Evolutionary conservation across 108 stramenopile species (phyloP), one percentile per base, ranked within the genome.

Genomic region (Phaeodactylum tricornutum): DNA sequence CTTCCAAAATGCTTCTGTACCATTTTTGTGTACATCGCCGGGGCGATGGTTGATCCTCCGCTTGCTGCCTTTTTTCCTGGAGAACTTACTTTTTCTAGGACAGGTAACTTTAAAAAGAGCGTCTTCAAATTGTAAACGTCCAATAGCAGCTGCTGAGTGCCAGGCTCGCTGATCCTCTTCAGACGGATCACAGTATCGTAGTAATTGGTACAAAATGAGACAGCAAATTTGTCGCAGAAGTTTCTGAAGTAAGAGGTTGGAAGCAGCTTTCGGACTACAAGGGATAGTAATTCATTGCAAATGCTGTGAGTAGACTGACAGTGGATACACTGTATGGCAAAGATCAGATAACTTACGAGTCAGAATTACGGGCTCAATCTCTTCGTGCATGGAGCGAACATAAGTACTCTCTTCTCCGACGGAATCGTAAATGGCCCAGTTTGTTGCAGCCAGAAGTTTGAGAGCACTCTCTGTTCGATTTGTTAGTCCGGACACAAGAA

Each of bases 51-150:
- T 7, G 75, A 64, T 39, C 63, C 59, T 20, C 62, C 66, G 23
- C 67, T 63, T 14, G 65, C 57, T 14, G 47, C 48, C 17, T 47
- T 43, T 34, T 66, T 73, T 15, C 34, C 50, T n/a, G 52, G 50
- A 9, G 56, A 21, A 26, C 53, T 30, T 21, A 54, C 69, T 48
- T 59, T 68, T 43, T 75, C 84, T 30, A 92, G 31, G 1, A 74
- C 74, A 8, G 95, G 93, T 3, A 94, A 68, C 46, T 88, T 80
- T 40, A 96, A 64, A 61, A 99, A 68, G 19, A 96, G 59, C 9
- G 92, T 86, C 69, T 96, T 97, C 20, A 99, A 54, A 54, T 77
- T 91, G 69, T 96, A 95, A 1, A 93, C 87, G 69, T 99, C 98
- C 44, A 99, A 68, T n/a, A 99, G 67, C 6, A 99, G 57, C 43